These are phyloP conservation scores for Poterioochromonas sp. DNA, from an alignment of 352 stramenopile genomes.

Conservation along the genomic window DNA sequence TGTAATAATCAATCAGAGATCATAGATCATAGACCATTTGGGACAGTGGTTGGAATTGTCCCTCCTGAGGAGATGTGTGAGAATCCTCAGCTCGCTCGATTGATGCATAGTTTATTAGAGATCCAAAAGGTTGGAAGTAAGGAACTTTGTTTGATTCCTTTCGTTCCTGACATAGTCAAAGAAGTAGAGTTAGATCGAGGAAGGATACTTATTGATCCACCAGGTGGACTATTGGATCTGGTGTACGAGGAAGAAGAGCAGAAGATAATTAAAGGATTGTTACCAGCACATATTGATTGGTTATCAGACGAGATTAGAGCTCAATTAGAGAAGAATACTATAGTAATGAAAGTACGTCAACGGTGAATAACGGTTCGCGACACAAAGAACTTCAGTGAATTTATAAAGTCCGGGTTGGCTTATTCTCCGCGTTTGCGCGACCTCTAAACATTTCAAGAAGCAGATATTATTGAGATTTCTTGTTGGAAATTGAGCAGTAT, in stretches of 20 bases:
- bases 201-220: neutral
- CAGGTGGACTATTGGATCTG: neutral
- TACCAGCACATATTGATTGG: neutral
- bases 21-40: constrained; percentile 3
- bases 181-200: neutral
- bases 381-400: no score
- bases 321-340: neutral
- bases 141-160: constrained; percentile 9
- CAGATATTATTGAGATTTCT: no score
- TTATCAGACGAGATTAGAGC: neutral
- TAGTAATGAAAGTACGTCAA: no score
- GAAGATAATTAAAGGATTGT: neutral
- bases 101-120: constrained; percentile 1
- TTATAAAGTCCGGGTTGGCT: no score
- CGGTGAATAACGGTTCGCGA: no score
- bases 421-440: no score
- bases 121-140: neutral
- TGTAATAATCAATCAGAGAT: neutral
- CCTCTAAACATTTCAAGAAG: no score
- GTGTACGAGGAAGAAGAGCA: neutral
- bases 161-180: constrained; percentile 19
- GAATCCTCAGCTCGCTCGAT: neutral
- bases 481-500: no score
- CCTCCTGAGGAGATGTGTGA: constrained; percentile 27
- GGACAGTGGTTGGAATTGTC: constrained; percentile 21